Evolutionary conservation across 371 early-diverging fungal genomes (phyloP), one percentile per base, ranked within the genome.

Genomic region (Encephalitozoon hellem): DNA sequence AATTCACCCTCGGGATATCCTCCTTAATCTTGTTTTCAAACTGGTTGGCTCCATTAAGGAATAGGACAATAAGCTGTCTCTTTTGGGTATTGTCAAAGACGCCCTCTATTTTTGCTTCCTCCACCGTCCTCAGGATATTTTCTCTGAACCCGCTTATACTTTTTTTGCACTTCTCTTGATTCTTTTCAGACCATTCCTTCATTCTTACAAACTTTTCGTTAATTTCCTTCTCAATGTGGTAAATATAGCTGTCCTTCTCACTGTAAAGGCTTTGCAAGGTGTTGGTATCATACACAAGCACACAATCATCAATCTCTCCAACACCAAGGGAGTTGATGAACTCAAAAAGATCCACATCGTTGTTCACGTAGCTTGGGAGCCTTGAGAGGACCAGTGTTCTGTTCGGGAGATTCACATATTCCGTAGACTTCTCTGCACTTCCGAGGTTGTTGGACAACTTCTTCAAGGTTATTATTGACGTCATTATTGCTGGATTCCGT

Each of bases 211-310:
- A 78, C 38, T 70, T 71, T 4, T 15, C 23, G 32, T 83, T 69
- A 8, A 84, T 70, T 69, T 83, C 82, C 41, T 79, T 78, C 66
- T 86, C 86, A n/a, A 86, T 69, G 23, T 72, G 64, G 32, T 77
- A 63, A 25, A 84, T 72, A 28, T 34, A 43, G 23, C 72, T 49
- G 42, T 82, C 77, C 67, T 75, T 76, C 66, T 77, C 68, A 15
- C 74, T 42, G 26, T 76, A 69, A 15, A 84, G 67, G 21, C 63
- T 70, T 32, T 72, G 66, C 30, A 84, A 67, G 18, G 15, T 21
- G 26, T 59, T 59, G 49, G 83, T 84, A 71, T 86, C 78, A 8
- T 69, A 49, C 38, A 86, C 43, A 4, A 86, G 49, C 18, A 77
- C 55, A 32, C 72, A 74, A 32, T 80, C 69, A 54, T 78, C 76